Evolutionary conservation across 768 basidiomycete species (phyloP).

Genomic region (Lentinula guzmanii): DNA sequence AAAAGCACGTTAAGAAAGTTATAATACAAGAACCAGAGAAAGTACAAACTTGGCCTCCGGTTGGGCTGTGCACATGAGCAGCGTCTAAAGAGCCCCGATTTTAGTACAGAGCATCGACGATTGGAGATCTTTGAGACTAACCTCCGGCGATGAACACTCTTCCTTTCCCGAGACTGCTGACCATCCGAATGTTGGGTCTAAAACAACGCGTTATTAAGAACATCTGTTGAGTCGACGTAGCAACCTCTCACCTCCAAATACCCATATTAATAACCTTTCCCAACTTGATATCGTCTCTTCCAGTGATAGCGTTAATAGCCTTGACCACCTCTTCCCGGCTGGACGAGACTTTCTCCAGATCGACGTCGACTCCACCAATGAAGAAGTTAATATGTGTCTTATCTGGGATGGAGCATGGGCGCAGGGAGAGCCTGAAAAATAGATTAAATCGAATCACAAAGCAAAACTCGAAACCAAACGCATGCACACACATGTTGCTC

Average conservation of each 20-base stretch:
- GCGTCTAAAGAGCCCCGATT: slow-evolving; percentile 8
- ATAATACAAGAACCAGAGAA: background rate
- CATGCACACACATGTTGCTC: slow-evolving; percentile 24
- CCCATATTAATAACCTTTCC: slow-evolving; percentile 17
- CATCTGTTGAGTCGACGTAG: background rate
- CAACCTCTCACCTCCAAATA: slow-evolving; percentile 14
- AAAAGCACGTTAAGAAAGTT: background rate
- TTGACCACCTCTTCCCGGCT: slow-evolving; percentile 14
- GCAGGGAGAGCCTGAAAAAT: slow-evolving; percentile 19
- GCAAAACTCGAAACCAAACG: background rate
- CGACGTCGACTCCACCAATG: slow-evolving; percentile 18
- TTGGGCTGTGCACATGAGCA: slow-evolving; percentile 17
- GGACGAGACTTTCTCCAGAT: slow-evolving; percentile 12
- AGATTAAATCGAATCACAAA: background rate
- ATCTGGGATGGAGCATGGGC: slow-evolving; percentile 23
- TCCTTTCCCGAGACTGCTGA: slow-evolving; percentile 17
- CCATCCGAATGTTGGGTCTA: slow-evolving; percentile 22
- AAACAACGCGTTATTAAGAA: background rate
- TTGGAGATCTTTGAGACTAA: background rate
- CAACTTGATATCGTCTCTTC: slow-evolving; percentile 18
- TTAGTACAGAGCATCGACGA: background rate
- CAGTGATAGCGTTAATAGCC: slow-evolving; percentile 12
- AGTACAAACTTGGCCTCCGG: slow-evolving; percentile 17
- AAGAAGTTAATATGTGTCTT: slow-evolving; percentile 23
- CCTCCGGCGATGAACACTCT: slow-evolving; percentile 20